A percentile compares a stretch with the other conserved stretches of the same genome.
phyloP scores from a whole-genome alignment of 108 stramenopile genomes.

The Nitzschia sp. region DNA sequence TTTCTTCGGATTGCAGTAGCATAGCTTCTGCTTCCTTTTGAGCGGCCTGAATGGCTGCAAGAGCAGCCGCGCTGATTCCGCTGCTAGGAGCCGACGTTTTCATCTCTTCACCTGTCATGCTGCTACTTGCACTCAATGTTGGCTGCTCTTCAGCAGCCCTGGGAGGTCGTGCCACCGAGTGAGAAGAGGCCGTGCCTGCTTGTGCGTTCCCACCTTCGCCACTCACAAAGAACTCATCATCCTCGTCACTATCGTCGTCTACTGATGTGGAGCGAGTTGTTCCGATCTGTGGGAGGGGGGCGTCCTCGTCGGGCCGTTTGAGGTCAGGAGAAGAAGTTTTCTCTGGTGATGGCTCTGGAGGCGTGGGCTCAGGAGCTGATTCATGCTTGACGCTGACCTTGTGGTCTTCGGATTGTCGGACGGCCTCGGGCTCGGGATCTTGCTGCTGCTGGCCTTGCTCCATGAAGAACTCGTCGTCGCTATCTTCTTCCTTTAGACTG shows the following conservation, averaged over 20 bases:
- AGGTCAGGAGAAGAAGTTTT: too few species aligned
- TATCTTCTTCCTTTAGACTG: neutral
- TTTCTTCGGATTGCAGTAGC: slow-evolving; percentile 28
- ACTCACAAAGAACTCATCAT: slow-evolving; percentile 18
- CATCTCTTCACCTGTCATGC: neutral
- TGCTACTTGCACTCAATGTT: neutral
- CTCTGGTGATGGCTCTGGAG: neutral
- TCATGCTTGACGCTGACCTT: too few species aligned
- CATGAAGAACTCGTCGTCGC: neutral
- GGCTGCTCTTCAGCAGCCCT: neutral
- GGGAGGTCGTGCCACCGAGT: neutral
- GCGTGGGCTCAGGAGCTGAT: too few species aligned
- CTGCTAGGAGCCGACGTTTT: slow-evolving; percentile 7
- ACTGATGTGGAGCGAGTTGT: neutral
- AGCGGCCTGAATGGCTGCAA: slow-evolving; percentile 55
- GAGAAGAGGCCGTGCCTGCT: neutral
- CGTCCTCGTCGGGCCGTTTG: too few species aligned
- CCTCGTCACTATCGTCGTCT: slow-evolving; percentile 9
- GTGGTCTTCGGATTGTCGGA: neutral
- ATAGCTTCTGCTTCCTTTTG: slow-evolving; percentile 52
- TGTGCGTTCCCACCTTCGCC: neutral
- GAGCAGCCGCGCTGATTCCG: slow-evolving; percentile 41
- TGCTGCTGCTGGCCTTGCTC: neutral
- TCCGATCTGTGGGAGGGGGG: neutral
- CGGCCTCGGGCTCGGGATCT: neutral